These are phyloP conservation scores for Crithidia expoeki DNA, from an alignment of 208 protist species.

Conservation along the genomic window DNA sequence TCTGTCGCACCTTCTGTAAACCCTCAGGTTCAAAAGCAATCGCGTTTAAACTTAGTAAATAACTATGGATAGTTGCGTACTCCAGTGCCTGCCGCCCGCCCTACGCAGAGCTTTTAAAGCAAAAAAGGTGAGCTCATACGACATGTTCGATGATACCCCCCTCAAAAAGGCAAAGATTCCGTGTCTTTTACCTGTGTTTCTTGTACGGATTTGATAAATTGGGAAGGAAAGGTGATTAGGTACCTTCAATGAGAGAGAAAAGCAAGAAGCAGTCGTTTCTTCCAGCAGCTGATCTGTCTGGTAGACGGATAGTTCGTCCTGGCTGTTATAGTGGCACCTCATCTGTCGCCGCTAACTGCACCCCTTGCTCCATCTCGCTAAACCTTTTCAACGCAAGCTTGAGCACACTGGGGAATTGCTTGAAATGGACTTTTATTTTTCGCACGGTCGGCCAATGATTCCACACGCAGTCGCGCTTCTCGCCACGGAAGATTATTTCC, in stretches of 20 bases:
- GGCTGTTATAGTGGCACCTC: constrained; percentile 22
- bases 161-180: not conserved
- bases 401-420: constrained; percentile 39
- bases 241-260: constrained; percentile 17
- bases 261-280: not conserved
- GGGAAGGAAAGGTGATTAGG: not conserved
- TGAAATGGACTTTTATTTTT: constrained; percentile 59
- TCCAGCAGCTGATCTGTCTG: not conserved
- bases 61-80: no score
- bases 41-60: no score
- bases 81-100: no score
- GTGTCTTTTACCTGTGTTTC: not conserved
- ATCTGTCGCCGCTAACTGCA: constrained; percentile 34
- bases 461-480: constrained; percentile 51
- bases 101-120: no score
- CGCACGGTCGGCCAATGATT: constrained; percentile 62
- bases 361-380: constrained; percentile 33
- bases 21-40: no score
- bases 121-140: no score
- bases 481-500: constrained; percentile 71
- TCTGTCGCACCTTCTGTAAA: no score
- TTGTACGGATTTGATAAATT: not conserved
- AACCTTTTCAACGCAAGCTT: constrained; percentile 48
- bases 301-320: not conserved
- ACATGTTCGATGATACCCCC: no score